Conservation (phyloP, 345 rosid genomes). For the Rhodamnia argentea region DNA sequence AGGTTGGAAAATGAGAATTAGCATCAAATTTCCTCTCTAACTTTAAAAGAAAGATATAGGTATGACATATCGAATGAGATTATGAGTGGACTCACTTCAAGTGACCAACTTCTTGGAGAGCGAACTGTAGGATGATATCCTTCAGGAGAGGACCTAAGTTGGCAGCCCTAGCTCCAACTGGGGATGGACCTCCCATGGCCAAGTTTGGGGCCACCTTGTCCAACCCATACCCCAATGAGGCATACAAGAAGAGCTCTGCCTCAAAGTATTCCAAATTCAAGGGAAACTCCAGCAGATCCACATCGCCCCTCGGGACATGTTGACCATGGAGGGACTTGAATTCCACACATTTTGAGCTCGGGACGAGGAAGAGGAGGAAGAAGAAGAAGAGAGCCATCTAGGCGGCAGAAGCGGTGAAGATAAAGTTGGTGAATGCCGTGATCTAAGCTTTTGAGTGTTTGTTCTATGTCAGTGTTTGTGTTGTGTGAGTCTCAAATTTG, state of each 20-base stretch:
- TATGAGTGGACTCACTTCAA: conserved; percentile 45
- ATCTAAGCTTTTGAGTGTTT: background rate
- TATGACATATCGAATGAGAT: background rate
- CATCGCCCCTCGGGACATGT: conserved; percentile 14
- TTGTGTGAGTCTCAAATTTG: too few relatives aligned
- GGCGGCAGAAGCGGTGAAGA: background rate
- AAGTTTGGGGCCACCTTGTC: conserved; percentile 56
- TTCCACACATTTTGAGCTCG: background rate
- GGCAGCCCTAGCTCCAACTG: conserved; percentile 56
- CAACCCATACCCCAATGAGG: conserved; percentile 67
- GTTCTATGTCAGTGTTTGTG: background rate
- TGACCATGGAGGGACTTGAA: background rate
- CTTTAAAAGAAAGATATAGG: background rate
- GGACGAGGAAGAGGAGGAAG: background rate
- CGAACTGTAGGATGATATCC: conserved; percentile 68
- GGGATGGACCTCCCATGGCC: conserved; percentile 63
- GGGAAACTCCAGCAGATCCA: conserved; percentile 66
- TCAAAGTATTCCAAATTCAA: conserved; percentile 81
- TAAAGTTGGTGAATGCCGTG: background rate
- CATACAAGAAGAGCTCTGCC: conserved; percentile 82
- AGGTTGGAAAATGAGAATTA: background rate
- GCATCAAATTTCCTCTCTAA: too few relatives aligned
- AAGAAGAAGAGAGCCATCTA: background rate
- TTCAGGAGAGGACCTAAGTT: conserved; percentile 39
- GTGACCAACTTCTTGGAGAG: conserved; percentile 89